Evolutionary conservation across 2,329 filamentous ascomycete genomes (phyloP), one percentile per base, ranked within the genome.

Genomic region (Cercospora nicotianae): DNA sequence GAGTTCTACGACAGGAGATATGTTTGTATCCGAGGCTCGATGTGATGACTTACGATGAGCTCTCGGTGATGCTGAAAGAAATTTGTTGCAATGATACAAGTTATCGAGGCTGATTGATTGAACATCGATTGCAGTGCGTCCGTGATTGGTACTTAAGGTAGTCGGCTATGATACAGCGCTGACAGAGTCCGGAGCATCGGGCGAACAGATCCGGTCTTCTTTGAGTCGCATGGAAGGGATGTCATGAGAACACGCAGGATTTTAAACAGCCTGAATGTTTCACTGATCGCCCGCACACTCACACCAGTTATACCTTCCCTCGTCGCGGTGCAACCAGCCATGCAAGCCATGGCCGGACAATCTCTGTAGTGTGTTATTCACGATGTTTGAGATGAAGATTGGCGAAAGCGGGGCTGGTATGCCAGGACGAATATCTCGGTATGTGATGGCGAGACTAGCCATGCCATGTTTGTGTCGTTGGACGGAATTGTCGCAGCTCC

Each of bases 371-470:
- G 30, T 59, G 28, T 13, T 16, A 23, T 31, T 36, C 8, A 59
- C 8, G 18, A 28, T 10, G 9, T 59, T 30, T 18, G 16, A n/a
- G 9, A 13, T 59, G n/a, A 23, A 33, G n/a, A 33, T 36, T 5
- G 57, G 30, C 33, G n/a, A 53, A 48, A 10, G n/a, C 36, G 39
- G 8, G 26, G 53, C 20, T 31, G 12, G 36, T 20, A 18, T 31
- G 31, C 42, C 18, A 33, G n/a, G 8, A 16, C n/a, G 39, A 28
- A 13, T 18, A 20, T 33, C 23, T n/a, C 36, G 42, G 53, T 61
- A 65, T n/a, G 64, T 60, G n/a, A 65, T 53, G 8, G 60, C 16
- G 39, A 60, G 36, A 7, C 64, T 31, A 33, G 42, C 31, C 64
- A 65, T 39, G 31, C 42, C 57, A 23, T 65, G 57, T 16, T 8